phyloP scores from a whole-genome alignment of 192 early-diverging fungal genomes.

The Entrophospora sp. region DNA sequence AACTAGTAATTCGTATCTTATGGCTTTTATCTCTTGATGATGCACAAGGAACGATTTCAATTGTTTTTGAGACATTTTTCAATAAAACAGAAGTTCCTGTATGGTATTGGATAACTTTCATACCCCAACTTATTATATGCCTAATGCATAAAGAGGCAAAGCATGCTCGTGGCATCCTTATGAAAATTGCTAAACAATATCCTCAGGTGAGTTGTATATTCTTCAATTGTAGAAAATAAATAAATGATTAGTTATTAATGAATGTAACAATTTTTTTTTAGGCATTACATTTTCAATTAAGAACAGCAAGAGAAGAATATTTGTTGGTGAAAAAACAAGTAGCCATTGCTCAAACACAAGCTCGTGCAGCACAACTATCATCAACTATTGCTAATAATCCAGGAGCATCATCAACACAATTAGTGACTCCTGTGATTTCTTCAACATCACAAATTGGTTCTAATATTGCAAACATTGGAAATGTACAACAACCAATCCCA shows the following conservation, averaged over 20 bases:
- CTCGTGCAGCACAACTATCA: neutral
- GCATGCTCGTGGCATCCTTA: constrained; percentile 73
- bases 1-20: constrained; percentile 85
- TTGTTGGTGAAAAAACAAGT: constrained; percentile 49
- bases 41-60: constrained; percentile 56
- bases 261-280: too few relatives aligned
- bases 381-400: constrained; percentile 19
- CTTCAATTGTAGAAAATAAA: neutral
- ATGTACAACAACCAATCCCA: constrained; percentile 22
- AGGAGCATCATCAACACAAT: constrained; percentile 17
- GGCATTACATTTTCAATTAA: constrained; percentile 89
- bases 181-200: constrained; percentile 89
- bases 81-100: constrained; percentile 77
- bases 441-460: too few relatives aligned
- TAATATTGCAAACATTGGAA: too few relatives aligned
- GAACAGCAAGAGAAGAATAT: constrained; percentile 88
- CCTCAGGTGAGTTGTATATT: constrained; percentile 55
- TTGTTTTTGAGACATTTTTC: constrained; percentile 72
- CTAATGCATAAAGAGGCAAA: constrained; percentile 74
- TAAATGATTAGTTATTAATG: neutral
- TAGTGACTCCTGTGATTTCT: neutral
- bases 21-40: constrained; percentile 93
- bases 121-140: constrained; percentile 84
- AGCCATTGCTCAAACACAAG: constrained; percentile 13
- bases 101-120: constrained; percentile 99